Evolutionary conservation across 2,329 filamentous ascomycete genomes (phyloP), one percentile per base, ranked within the genome.

Genomic region (Emericellopsis cladophorae): DNA sequence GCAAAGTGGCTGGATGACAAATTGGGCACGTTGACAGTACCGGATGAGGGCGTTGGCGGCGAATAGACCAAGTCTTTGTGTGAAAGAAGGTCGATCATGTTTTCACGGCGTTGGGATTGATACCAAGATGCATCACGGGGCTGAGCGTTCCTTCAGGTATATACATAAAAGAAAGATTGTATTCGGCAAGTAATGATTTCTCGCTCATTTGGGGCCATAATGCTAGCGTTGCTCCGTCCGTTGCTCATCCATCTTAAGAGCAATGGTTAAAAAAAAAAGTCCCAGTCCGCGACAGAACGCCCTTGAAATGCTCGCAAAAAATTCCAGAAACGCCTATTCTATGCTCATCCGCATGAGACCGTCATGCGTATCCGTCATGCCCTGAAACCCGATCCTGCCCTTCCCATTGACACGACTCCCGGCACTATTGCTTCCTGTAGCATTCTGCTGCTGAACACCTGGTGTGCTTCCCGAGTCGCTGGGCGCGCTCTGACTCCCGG

Each of bases 301-400:
- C 18, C 34, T 21, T 23, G 32, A 31, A 37, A 45, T 45, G 42
- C 40, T 21, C 21, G n/a, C 36, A 12, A 36, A 10, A 22, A 37
- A 37, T 3, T 26, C 16, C 36, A n/a, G 10, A 37, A 37, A 37
- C 16, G 21, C 23, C 45, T 65, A 95, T 59, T 95, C 89, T 53
- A 95, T 95, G 59, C 85, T 95, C 84, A 96, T 92, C 52, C 90
- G 88, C 82, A 95, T 95, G 48, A 95, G 70, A 2, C 88, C 85
- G 58, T 95, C 90, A 56, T 87, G 87, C n/a, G 90, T 90, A 60
- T 95, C 90, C 15, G 77, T 83, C 89, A 96, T 95, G 1, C 89
- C 87, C 61, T 95, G 89, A 49, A 93, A 72, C 8, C 87, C 87
- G 12, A 94, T 70, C 29, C 85, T 61, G 46, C 68, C 81, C 56